Evolutionary conservation across 352 stramenopile species (phyloP).

Genomic region (Aphanomyces invadans): DNA sequence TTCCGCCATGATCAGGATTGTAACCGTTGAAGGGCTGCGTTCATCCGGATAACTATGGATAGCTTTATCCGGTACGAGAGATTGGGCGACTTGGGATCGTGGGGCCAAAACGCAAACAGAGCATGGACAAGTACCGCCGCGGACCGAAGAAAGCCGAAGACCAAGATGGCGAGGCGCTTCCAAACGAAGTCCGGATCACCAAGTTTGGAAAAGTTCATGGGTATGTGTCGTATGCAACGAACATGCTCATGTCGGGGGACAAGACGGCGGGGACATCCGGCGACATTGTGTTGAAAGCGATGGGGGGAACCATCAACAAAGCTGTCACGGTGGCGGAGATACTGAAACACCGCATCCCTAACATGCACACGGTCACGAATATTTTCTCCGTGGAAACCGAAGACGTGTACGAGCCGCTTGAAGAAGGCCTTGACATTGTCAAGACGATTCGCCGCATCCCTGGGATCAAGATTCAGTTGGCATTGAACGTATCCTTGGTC

Average conservation of each 20-base stretch:
- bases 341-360: slow-evolving; percentile 63
- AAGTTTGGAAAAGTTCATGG: slow-evolving; percentile 70
- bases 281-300: slow-evolving; percentile 61
- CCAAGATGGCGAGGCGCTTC: slow-evolving; percentile 35
- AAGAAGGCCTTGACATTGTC: slow-evolving; percentile 75
- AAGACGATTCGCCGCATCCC: slow-evolving; percentile 64
- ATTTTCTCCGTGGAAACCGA: slow-evolving; percentile 73
- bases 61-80: not conserved
- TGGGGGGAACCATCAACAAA: slow-evolving; percentile 80
- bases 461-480: slow-evolving; percentile 66
- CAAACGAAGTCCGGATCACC: slow-evolving; percentile 82
- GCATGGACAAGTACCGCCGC: slow-evolving; percentile 81
- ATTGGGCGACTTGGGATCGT: slow-evolving; percentile 10
- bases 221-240: slow-evolving; percentile 58
- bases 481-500: slow-evolving; percentile 41
- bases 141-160: slow-evolving; percentile 52
- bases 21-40: too few species aligned
- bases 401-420: slow-evolving; percentile 77
- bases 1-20: too few species aligned
- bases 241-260: not conserved
- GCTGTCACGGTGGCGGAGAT: slow-evolving; percentile 79
- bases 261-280: not conserved
- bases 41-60: not conserved
- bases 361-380: slow-evolving; percentile 68
- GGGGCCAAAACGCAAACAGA: not conserved